These are phyloP conservation scores for Simplicillium aogashimaense DNA, from an alignment of 2,329 filamentous ascomycete genomes.

Conservation along the genomic window DNA sequence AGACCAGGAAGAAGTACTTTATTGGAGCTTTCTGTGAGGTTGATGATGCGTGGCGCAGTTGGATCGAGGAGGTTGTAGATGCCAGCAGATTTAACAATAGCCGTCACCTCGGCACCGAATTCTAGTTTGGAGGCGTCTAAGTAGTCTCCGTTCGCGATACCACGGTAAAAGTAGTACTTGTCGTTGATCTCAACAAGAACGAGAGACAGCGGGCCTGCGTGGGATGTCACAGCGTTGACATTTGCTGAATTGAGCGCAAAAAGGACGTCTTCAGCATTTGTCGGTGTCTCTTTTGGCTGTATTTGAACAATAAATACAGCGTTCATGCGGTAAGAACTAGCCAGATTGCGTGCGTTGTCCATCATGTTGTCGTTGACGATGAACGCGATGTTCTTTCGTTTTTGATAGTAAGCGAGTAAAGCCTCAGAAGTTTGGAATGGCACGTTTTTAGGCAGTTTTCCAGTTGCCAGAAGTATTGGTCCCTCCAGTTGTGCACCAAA, in stretches of 20 bases:
- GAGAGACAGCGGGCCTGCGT: conserved; percentile 9
- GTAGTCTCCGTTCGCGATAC: conserved; percentile 6
- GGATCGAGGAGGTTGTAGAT: conserved; percentile 4
- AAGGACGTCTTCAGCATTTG: conserved; percentile 5
- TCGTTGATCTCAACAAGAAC: conserved; percentile 6
- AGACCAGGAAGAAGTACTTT: conserved; percentile 4
- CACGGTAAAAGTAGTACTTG: conserved; percentile 10
- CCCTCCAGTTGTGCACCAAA: conserved; percentile 9
- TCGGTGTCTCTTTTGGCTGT: conserved; percentile 1
- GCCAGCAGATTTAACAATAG: conserved; percentile 4
- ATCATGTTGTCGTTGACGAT: conserved; percentile 9
- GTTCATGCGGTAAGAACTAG: conserved; percentile 7
- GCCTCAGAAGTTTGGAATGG: conserved; percentile 2
- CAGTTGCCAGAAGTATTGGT: conserved; percentile 9
- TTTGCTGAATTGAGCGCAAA: conserved; percentile 8
- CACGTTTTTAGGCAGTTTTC: conserved; percentile 6
- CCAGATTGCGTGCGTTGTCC: conserved; percentile 9
- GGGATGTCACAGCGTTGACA: conserved; percentile 11
- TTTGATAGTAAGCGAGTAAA: conserved; percentile 5
- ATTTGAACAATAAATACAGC: conserved; percentile 8
- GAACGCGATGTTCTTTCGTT: conserved; percentile 5
- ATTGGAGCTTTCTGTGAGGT: conserved; percentile 4
- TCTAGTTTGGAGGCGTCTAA: conserved; percentile 6
- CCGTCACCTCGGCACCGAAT: conserved; percentile 7
- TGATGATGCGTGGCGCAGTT: conserved; percentile 3